phyloP scores from a whole-genome alignment of 257 asterid genomes.

The Petunia secreta region DNA sequence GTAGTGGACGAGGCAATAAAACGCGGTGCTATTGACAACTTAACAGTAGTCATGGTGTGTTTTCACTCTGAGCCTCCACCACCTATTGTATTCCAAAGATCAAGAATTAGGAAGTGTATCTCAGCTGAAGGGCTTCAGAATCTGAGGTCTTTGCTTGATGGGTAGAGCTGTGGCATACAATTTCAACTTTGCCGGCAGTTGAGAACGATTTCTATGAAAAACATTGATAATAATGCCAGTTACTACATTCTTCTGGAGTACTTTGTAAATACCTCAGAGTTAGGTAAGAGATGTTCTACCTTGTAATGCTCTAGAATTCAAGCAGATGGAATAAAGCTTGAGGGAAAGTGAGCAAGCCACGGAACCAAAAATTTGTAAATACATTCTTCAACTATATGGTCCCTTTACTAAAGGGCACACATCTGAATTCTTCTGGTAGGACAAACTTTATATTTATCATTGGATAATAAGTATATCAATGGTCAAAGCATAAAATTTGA shows the following conservation, averaged over 20 bases:
- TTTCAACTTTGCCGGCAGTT: not conserved
- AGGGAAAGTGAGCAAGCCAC: conserved; percentile 8
- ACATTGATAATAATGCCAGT: no score
- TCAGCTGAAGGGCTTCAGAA: conserved; percentile 83
- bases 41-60: conserved; percentile 80
- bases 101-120: conserved; percentile 70
- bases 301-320: conserved; percentile 21
- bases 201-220: no score
- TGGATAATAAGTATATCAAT: not conserved
- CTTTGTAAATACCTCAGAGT: conserved; percentile 1
- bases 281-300: conserved; percentile 9
- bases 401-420: conserved; percentile 1
- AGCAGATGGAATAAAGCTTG: conserved; percentile 22
- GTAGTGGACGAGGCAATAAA: conserved; percentile 78
- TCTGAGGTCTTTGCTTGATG: conserved; percentile 67
- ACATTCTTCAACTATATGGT: conserved; percentile 20
- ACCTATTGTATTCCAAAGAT: conserved; percentile 42
- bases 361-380: conserved; percentile 5
- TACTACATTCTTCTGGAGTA: no score
- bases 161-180: conserved; percentile 32
- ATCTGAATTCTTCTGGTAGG: not conserved
- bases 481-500: not conserved
- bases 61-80: conserved; percentile 80
- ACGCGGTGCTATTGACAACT: conserved; percentile 72
- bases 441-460: not conserved